Evolutionary conservation across 306 rosid species (phyloP).

Genomic region (Pyrus communis): DNA sequence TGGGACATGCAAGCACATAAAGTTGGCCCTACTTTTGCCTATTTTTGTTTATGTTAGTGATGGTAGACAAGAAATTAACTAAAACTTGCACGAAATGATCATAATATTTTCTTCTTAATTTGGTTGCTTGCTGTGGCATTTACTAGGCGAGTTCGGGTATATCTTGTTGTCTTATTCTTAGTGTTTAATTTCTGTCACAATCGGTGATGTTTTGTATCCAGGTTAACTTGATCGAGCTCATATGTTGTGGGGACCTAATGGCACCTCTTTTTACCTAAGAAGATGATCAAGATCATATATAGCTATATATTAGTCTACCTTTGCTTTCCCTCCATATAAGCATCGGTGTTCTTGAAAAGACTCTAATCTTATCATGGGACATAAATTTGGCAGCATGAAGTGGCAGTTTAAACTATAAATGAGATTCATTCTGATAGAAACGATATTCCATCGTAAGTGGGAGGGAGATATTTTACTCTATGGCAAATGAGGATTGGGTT

Average conservation of each 20-base stretch:
- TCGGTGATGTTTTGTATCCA: neutral
- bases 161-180: neutral
- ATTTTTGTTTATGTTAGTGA: neutral
- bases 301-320: neutral
- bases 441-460: too few species aligned
- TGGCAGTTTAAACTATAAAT: neutral
- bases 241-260: neutral
- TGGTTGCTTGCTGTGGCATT: neutral
- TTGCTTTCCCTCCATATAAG: neutral
- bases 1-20: neutral
- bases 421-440: too few species aligned
- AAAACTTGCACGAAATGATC: conserved; percentile 9
- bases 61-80: conserved; percentile 4
- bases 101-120: neutral
- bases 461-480: too few species aligned
- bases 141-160: neutral
- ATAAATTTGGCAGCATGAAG: neutral
- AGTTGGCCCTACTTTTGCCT: neutral
- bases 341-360: neutral
- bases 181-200: neutral
- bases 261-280: neutral
- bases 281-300: neutral
- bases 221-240: neutral
- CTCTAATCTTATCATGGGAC: neutral
- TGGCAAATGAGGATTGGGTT: too few species aligned